Percentiles rank a stretch among this genome's conserved stretches.
These are phyloP conservation scores for Sugiyamaella marilandica DNA, from an alignment of 805 yeast species.

Conservation along the genomic window DNA sequence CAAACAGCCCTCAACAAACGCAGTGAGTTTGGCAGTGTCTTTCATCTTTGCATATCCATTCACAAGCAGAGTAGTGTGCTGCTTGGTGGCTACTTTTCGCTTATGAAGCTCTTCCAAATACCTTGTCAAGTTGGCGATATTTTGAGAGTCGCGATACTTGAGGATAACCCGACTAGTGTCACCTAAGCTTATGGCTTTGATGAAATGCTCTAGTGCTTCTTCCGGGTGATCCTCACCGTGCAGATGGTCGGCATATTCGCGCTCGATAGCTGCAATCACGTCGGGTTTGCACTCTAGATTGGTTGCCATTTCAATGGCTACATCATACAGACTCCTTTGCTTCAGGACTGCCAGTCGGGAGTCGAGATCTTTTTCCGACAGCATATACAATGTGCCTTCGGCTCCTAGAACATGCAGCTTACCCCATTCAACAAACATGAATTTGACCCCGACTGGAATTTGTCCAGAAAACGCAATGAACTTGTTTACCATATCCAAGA, in stretches of 20 bases:
- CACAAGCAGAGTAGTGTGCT: conserved; percentile 74
- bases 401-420: conserved; percentile 59
- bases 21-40: conserved; percentile 49
- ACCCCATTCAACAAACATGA: conserved; percentile 53
- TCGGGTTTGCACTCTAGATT: conserved; percentile 30
- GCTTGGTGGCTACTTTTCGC: conserved; percentile 55
- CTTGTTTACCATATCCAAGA: conserved; percentile 67
- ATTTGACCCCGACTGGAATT: conserved; percentile 58
- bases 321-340: conserved; percentile 62
- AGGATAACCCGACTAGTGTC: conserved; percentile 74
- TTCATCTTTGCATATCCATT: conserved; percentile 78
- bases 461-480: conserved; percentile 65
- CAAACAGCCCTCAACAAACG: conserved; percentile 48
- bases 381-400: conserved; percentile 68
- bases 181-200: conserved; percentile 49
- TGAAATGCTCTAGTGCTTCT: conserved; percentile 71
- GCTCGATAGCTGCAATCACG: conserved; percentile 38
- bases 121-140: conserved; percentile 56
- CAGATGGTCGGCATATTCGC: conserved; percentile 65
- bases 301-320: conserved; percentile 66
- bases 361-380: conserved; percentile 61
- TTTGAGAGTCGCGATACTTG: conserved; percentile 71
- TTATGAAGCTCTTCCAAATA: conserved; percentile 61
- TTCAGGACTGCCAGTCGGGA: conserved; percentile 65
- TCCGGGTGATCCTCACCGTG: conserved; percentile 60